These are phyloP conservation scores for Geotrichum carabidarum DNA, from an alignment of 1,139 yeast species.

Conservation along the genomic window DNA sequence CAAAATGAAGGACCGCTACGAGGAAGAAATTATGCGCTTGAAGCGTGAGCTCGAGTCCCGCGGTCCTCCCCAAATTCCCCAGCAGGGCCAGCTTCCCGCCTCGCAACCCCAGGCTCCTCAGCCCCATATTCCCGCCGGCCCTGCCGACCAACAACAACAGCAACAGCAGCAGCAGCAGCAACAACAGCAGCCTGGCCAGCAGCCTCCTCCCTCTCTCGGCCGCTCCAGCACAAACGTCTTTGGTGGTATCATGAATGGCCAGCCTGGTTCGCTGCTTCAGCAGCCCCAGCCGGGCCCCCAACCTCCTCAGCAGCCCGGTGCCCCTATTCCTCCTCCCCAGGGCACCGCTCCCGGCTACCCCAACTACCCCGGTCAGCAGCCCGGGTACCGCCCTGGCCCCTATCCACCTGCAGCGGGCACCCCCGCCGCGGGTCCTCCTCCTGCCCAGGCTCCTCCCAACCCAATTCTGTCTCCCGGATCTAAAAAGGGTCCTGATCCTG, in stretches of 20 bases:
- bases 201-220: conserved; percentile 31
- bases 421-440: conserved; percentile 15
- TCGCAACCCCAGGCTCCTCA: conserved; percentile 26
- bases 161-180: not conserved
- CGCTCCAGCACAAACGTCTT: conserved; percentile 34
- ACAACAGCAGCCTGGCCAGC: conserved; percentile 19
- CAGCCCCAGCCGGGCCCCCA: not conserved
- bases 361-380: conserved; percentile 2
- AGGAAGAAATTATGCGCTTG: conserved; percentile 81
- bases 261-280: conserved; percentile 20
- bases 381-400: not conserved
- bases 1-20: conserved; percentile 92
- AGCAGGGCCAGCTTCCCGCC: conserved; percentile 26
- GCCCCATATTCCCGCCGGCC: conserved; percentile 24
- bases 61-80: conserved; percentile 29
- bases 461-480: conserved; percentile 18
- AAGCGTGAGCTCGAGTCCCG: conserved; percentile 76
- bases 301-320: conserved; percentile 19
- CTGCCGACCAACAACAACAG: conserved; percentile 22
- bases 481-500: conserved; percentile 21
- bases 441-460: not conserved
- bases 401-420: conserved; percentile 13
- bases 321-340: conserved; percentile 21
- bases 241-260: conserved; percentile 37
- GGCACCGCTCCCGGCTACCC: conserved; percentile 1